Percentiles rank a stretch among this genome's conserved stretches.
phyloP scores from a whole-genome alignment of 2,329 filamentous ascomycete genomes.

The Xylaria sp. region DNA sequence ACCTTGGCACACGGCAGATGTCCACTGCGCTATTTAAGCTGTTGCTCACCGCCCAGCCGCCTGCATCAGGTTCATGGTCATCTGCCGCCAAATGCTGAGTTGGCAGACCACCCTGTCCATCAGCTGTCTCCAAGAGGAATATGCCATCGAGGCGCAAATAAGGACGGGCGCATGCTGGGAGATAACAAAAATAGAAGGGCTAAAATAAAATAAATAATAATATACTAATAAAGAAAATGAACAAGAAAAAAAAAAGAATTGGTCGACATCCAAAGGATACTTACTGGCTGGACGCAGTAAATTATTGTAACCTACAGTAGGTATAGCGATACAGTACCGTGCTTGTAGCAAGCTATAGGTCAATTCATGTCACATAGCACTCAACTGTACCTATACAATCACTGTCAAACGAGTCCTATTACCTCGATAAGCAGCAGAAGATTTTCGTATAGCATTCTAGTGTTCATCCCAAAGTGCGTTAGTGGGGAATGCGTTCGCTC shows the following conservation, averaged over 20 bases:
- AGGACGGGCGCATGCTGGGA: constrained; percentile 9
- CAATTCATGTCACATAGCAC: constrained; percentile 23
- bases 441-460: constrained; percentile 2
- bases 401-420: constrained; percentile 10
- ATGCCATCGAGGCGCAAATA: constrained; percentile 28
- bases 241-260: constrained; percentile 13
- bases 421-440: constrained; percentile 8
- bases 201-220: constrained; percentile 20
- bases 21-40: constrained; percentile 36
- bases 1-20: constrained; percentile 32
- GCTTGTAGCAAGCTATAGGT: constrained; percentile 9
- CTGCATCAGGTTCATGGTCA: constrained; percentile 41
- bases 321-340: constrained; percentile 11
- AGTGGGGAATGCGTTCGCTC: not conserved
- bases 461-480: not conserved
- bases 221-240: constrained; percentile 15
- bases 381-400: constrained; percentile 10
- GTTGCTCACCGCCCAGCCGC: constrained; percentile 39
- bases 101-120: constrained; percentile 43
- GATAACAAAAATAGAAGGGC: constrained; percentile 12
- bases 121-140: constrained; percentile 38
- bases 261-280: constrained; percentile 4
- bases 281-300: not conserved
- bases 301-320: not conserved
- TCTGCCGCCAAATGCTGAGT: constrained; percentile 43